Evolutionary conservation across 2,329 filamentous ascomycete genomes (phyloP).

Genomic region (Talaromyces sp.): DNA sequence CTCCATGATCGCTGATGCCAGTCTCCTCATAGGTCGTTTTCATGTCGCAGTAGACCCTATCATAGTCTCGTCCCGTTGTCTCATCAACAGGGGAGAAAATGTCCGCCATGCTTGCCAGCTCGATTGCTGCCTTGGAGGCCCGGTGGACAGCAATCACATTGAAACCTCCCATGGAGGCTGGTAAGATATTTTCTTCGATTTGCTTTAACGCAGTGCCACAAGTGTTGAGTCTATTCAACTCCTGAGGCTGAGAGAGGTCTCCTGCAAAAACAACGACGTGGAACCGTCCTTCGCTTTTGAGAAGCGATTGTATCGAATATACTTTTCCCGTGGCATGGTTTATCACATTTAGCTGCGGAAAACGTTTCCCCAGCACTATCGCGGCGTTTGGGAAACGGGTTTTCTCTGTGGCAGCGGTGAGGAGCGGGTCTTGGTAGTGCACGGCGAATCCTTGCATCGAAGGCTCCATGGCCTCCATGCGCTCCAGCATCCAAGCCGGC

Average conservation of each 20-base stretch:
- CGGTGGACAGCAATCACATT: constrained; percentile 1
- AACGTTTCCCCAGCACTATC: neutral
- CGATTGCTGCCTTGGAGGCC: neutral
- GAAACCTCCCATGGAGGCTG: neutral
- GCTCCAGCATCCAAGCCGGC: neutral
- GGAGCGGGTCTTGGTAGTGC: neutral
- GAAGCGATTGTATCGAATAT: neutral
- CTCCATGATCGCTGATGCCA: neutral
- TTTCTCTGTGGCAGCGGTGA: neutral
- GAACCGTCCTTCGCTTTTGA: neutral
- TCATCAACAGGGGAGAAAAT: neutral
- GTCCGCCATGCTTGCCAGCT: neutral
- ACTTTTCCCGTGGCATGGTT: neutral
- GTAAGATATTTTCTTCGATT: neutral
- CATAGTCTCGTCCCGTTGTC: neutral
- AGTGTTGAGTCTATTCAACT: neutral
- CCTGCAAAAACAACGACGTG: constrained; percentile 2
- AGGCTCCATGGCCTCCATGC: neutral
- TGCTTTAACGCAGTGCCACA: neutral
- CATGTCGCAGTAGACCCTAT: constrained; percentile 1
- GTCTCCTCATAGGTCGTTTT: neutral
- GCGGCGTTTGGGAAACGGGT: neutral
- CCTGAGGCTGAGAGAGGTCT: neutral
- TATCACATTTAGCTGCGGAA: neutral
- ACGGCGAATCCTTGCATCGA: neutral